These are phyloP conservation scores for Nicotiana noctiflora DNA, from an alignment of 257 asterid species.

Conservation along the genomic window DNA sequence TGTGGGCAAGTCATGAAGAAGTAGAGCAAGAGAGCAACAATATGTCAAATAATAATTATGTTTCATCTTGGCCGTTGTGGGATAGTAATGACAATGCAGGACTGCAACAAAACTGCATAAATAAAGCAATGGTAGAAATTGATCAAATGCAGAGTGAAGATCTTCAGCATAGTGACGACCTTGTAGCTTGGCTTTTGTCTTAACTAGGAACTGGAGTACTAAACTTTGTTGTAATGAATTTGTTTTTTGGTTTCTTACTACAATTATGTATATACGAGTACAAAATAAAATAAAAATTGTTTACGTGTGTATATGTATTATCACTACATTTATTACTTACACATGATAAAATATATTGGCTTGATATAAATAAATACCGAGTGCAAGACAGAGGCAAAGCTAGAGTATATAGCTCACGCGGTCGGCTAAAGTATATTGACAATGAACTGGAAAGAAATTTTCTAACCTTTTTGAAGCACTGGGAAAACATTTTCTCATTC, in stretches of 20 bases:
- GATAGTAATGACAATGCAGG: neutral
- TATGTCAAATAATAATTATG: neutral
- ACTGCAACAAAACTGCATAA: neutral
- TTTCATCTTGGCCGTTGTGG: conserved; percentile 26
- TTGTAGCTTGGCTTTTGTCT: conserved; percentile 56
- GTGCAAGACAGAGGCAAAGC: too few species aligned
- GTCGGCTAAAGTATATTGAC: too few species aligned
- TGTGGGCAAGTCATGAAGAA: neutral
- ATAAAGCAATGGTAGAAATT: neutral
- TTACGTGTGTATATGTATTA: too few species aligned
- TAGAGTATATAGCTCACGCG: too few species aligned
- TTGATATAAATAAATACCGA: too few species aligned
- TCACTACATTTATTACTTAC: too few species aligned
- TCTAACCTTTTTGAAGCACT: too few species aligned
- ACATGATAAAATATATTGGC: too few species aligned
- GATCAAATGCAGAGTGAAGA: conserved; percentile 7
- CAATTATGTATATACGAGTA: neutral
- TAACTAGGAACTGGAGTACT: neutral
- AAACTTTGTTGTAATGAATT: too few species aligned
- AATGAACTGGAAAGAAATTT: too few species aligned
- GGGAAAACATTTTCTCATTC: too few species aligned
- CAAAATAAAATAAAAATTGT: neutral
- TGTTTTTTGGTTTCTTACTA: neutral
- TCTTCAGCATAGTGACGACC: conserved; percentile 28
- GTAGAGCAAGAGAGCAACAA: conserved; percentile 13